A percentile compares a stretch with the other conserved stretches of the same genome.
Evolutionary conservation across 768 basidiomycete genomes (phyloP).

Genomic region (Suillus cothurnatus): DNA sequence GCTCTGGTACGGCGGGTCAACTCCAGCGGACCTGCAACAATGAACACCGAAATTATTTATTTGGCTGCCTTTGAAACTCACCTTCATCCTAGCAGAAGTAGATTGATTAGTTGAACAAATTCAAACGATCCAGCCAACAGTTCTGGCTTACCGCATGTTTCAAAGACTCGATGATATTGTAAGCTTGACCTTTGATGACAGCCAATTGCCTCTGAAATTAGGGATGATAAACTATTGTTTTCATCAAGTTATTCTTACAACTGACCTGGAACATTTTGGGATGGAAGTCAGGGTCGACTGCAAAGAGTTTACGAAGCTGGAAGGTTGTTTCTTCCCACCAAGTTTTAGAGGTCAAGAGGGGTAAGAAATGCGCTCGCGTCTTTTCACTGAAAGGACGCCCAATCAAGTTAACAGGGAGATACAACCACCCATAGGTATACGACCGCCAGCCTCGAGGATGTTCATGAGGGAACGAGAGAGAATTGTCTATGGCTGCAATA

Average conservation of each 20-base stretch:
- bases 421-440: slow-evolving; percentile 89
- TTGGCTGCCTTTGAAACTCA: slow-evolving; percentile 29
- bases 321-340: slow-evolving; percentile 93
- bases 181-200: slow-evolving; percentile 93
- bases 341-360: slow-evolving; percentile 74
- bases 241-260: slow-evolving; percentile 11
- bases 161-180: slow-evolving; percentile 86
- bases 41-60: slow-evolving; percentile 14
- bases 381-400: slow-evolving; percentile 84
- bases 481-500: slow-evolving; percentile 93
- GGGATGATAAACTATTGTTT: slow-evolving; percentile 10
- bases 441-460: slow-evolving; percentile 82
- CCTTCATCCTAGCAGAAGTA: slow-evolving; percentile 65
- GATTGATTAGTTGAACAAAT: slow-evolving; percentile 5
- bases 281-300: slow-evolving; percentile 84
- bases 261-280: slow-evolving; percentile 85
- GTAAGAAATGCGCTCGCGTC: slow-evolving; percentile 81
- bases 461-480: slow-evolving; percentile 88
- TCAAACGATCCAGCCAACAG: slow-evolving; percentile 13
- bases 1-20: slow-evolving; percentile 81
- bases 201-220: slow-evolving; percentile 72
- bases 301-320: slow-evolving; percentile 75
- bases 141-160: slow-evolving; percentile 62
- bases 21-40: slow-evolving; percentile 75
- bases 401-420: slow-evolving; percentile 82